Conservation (phyloP, 768 basidiomycete genomes). For the Auricularia cornea region DNA sequence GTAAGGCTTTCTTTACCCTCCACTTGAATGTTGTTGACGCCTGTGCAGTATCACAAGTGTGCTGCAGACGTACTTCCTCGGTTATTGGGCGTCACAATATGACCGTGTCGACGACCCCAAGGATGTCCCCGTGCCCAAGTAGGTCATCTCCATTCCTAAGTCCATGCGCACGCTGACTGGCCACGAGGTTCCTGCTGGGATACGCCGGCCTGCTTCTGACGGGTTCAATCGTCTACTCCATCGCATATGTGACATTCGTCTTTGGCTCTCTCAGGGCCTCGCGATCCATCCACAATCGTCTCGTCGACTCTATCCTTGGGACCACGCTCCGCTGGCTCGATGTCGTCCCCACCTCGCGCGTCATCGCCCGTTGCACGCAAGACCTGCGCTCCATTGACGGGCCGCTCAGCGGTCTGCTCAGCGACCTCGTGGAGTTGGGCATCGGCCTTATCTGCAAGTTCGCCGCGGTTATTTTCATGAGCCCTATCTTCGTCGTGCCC, state of each 20-base stretch:
- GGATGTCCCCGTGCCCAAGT: not conserved
- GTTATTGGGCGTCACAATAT: slow-evolving; percentile 40
- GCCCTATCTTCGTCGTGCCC: slow-evolving; percentile 40
- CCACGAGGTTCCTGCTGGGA: slow-evolving; percentile 41
- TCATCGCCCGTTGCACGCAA: slow-evolving; percentile 58
- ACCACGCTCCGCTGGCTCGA: slow-evolving; percentile 45
- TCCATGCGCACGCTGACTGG: not conserved
- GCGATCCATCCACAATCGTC: slow-evolving; percentile 3
- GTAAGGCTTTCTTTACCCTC: not conserved
- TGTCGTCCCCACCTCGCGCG: slow-evolving; percentile 44
- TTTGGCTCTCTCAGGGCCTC: slow-evolving; percentile 4
- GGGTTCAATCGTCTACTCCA: slow-evolving; percentile 24
- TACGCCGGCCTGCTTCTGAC: slow-evolving; percentile 32
- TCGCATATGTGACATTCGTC: slow-evolving; percentile 14
- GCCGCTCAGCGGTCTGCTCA: slow-evolving; percentile 7
- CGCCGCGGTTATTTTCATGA: slow-evolving; percentile 34
- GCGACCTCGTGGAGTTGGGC: slow-evolving; percentile 22
- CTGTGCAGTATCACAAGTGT: slow-evolving; percentile 41
- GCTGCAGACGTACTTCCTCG: slow-evolving; percentile 39
- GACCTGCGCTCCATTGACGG: slow-evolving; percentile 45
- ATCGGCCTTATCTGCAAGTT: slow-evolving; percentile 36
- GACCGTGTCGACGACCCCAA: slow-evolving; percentile 38
- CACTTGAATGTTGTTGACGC: not conserved
- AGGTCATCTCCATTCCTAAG: not conserved
- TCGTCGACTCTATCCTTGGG: slow-evolving; percentile 4